Percentiles rank a stretch among this genome's conserved stretches.
Conservation (phyloP, 2,329 filamentous ascomycete species). For the Aspergillus sergii region DNA sequence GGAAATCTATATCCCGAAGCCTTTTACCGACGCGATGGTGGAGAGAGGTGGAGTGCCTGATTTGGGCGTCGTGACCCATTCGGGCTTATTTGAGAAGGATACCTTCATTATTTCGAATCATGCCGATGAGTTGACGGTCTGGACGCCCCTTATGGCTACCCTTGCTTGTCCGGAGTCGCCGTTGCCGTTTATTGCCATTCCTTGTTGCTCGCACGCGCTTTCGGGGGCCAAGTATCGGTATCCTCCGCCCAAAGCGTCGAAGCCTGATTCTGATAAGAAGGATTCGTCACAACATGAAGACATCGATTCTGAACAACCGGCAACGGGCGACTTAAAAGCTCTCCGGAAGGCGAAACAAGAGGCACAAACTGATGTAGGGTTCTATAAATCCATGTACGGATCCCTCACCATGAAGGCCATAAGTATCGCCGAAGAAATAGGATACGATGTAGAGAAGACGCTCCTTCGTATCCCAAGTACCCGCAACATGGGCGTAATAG, state of each 20-base stretch:
- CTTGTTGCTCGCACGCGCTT: conserved; percentile 90
- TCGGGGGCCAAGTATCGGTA: conserved; percentile 71
- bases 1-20: conserved; percentile 62
- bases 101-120: conserved; percentile 98
- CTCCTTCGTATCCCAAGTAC: conserved; percentile 91
- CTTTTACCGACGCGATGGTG: conserved; percentile 39
- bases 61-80: conserved; percentile 30
- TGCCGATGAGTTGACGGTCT: conserved; percentile 91
- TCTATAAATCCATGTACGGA: conserved; percentile 72
- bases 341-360: conserved; percentile 40
- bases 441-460: conserved; percentile 78
- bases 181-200: conserved; percentile 87
- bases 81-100: conserved; percentile 68
- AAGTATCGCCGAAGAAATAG: conserved; percentile 69
- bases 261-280: conserved; percentile 30
- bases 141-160: conserved; percentile 87
- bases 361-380: conserved; percentile 32
- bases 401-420: conserved; percentile 79
- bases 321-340: conserved; percentile 43
- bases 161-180: conserved; percentile 57
- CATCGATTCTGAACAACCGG: conserved; percentile 24
- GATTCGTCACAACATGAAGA: conserved; percentile 3
- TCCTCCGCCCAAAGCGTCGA: conserved; percentile 38
- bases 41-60: conserved; percentile 4
- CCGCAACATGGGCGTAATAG: conserved; percentile 79